Conservation (phyloP, 768 basidiomycete species). For the Phaeotremella fagi region DNA sequence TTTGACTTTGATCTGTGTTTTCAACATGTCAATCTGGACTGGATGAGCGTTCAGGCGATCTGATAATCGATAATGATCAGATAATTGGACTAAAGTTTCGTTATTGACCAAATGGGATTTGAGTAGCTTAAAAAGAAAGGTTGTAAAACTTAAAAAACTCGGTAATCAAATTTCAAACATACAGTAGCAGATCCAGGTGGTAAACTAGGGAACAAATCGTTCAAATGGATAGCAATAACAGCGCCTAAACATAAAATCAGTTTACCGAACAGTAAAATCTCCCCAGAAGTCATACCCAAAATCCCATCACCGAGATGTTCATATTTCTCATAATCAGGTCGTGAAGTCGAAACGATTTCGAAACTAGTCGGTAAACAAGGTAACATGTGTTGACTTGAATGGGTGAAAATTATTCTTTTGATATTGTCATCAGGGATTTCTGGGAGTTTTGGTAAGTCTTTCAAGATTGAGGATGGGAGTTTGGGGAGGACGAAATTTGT, state of each 20-base stretch:
- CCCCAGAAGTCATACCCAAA: slow-evolving; percentile 10
- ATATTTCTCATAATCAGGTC: slow-evolving; percentile 20
- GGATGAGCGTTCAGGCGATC: slow-evolving; percentile 14
- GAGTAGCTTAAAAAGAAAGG: too few relatives aligned
- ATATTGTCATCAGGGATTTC: slow-evolving; percentile 12
- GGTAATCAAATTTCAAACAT: background rate
- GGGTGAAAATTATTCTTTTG: slow-evolving; percentile 26
- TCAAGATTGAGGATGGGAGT: too few relatives aligned
- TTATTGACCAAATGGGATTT: slow-evolving; percentile 32
- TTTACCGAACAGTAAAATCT: too few relatives aligned
- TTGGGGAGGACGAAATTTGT: too few relatives aligned
- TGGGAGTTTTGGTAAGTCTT: slow-evolving; percentile 27
- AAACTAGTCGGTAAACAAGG: slow-evolving; percentile 1
- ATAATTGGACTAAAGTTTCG: slow-evolving; percentile 25
- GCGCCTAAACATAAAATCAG: too few relatives aligned
- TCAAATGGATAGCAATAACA: slow-evolving; percentile 26
- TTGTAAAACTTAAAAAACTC: too few relatives aligned
- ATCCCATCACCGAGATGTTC: slow-evolving; percentile 33
- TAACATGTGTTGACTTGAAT: slow-evolving; percentile 17
- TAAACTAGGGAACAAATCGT: slow-evolving; percentile 33
- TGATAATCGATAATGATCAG: slow-evolving; percentile 20
- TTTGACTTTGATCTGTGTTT: slow-evolving; percentile 13
- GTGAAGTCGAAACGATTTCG: slow-evolving; percentile 15
- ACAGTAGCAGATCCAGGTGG: slow-evolving; percentile 30
- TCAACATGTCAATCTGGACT: slow-evolving; percentile 1